Evolutionary conservation across 2,329 filamentous ascomycete genomes (phyloP).

Genomic region (Pseudodiploospora longispora): DNA sequence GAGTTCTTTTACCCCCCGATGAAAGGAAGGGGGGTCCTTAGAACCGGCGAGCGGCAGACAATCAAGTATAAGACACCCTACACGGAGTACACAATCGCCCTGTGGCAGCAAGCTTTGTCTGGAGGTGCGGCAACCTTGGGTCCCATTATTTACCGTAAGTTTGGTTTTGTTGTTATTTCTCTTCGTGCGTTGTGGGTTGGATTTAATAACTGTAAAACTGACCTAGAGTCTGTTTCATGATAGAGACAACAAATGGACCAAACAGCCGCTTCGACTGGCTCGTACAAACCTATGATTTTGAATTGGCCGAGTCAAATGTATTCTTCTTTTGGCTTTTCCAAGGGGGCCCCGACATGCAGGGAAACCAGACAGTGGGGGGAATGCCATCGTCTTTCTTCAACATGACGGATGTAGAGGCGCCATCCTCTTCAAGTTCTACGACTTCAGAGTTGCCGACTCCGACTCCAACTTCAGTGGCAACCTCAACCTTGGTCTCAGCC

Average conservation of each 20-base stretch:
- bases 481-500: not conserved
- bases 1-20: conserved; percentile 1
- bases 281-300: conserved; percentile 9
- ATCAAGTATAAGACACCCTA: conserved; percentile 16
- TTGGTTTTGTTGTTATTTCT: too few relatives aligned
- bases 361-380: too few relatives aligned
- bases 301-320: conserved; percentile 9
- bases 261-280: conserved; percentile 10
- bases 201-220: not conserved
- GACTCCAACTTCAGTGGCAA: not conserved
- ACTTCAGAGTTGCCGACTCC: not conserved
- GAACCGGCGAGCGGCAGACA: conserved; percentile 6
- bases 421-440: not conserved
- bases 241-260: conserved; percentile 9
- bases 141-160: conserved; percentile 10
- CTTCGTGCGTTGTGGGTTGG: not conserved
- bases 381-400: conserved; percentile 14
- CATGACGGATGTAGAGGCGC: conserved; percentile 4
- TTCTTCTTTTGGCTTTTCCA: conserved; percentile 17
- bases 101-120: conserved; percentile 15
- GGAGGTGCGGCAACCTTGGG: conserved; percentile 8
- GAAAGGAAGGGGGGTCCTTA: not conserved
- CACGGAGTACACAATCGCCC: conserved; percentile 15
- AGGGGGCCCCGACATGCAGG: conserved; percentile 11
- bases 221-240: not conserved